Evolutionary conservation across 2,329 filamentous ascomycete species (phyloP).

Genomic region (Acrocalymma vagum): DNA sequence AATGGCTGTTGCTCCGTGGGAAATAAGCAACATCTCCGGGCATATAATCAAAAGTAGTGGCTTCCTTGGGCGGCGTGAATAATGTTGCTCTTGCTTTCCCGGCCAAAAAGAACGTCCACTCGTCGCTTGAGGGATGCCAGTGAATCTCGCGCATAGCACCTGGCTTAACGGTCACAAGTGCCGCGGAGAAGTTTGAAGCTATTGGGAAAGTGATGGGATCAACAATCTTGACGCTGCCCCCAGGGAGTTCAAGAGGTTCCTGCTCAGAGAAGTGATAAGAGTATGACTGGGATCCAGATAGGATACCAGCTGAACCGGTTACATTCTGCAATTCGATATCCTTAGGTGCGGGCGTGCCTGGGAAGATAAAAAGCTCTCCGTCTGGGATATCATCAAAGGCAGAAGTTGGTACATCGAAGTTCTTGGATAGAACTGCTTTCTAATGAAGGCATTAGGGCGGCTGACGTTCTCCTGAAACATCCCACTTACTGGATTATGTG

Average conservation of each 20-base stretch:
- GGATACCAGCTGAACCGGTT: conserved; percentile 46
- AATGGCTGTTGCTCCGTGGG: conserved; percentile 63
- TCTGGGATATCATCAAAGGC: conserved; percentile 49
- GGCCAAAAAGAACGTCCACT: conserved; percentile 68
- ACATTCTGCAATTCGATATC: conserved; percentile 56
- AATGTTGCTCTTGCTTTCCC: conserved; percentile 66
- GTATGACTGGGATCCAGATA: conserved; percentile 42
- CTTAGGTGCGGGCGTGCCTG: conserved; percentile 45
- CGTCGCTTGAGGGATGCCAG: conserved; percentile 68
- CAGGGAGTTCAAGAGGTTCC: conserved; percentile 59
- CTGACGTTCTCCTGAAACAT: too few relatives aligned
- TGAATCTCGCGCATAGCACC: conserved; percentile 72
- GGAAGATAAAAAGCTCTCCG: conserved; percentile 54
- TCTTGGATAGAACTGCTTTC: conserved; percentile 53
- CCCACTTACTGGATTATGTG: conserved; percentile 54
- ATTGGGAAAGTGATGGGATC: conserved; percentile 67
- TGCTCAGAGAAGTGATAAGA: conserved; percentile 58
- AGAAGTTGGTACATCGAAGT: conserved; percentile 48
- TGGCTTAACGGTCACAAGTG: conserved; percentile 65
- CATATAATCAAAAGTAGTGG: conserved; percentile 67
- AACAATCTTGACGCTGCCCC: conserved; percentile 67
- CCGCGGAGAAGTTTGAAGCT: conserved; percentile 63
- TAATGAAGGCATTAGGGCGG: too few relatives aligned
- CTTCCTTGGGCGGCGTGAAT: conserved; percentile 59
- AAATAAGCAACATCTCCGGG: conserved; percentile 69